A percentile compares a stretch with the other conserved stretches of the same genome.
Conservation (phyloP, 805 yeast genomes). For the Dipodascus albidus region DNA sequence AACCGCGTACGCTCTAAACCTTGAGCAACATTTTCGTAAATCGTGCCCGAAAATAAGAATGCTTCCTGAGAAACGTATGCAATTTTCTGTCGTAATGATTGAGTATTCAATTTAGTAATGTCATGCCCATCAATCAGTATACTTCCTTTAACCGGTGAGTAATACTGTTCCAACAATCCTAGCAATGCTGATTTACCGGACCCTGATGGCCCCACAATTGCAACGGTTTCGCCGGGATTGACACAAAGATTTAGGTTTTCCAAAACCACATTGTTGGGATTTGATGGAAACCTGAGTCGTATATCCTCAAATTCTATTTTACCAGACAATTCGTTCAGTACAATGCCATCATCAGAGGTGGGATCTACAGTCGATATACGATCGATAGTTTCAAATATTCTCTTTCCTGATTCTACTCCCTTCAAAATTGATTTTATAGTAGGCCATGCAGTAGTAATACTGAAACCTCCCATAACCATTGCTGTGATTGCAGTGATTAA, state of each 20-base stretch:
- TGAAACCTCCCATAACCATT: slow-evolving; percentile 20
- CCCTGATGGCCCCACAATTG: slow-evolving; percentile 90
- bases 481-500: slow-evolving; percentile 14
- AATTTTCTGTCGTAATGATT: slow-evolving; percentile 55
- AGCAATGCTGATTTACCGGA: slow-evolving; percentile 84
- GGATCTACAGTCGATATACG: slow-evolving; percentile 20
- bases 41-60: slow-evolving; percentile 76
- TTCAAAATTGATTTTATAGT: slow-evolving; percentile 15
- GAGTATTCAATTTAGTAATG: slow-evolving; percentile 55
- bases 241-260: slow-evolving; percentile 61
- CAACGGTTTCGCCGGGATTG: slow-evolving; percentile 80
- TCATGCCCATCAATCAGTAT: slow-evolving; percentile 76
- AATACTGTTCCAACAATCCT: slow-evolving; percentile 72
- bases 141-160: slow-evolving; percentile 62
- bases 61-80: slow-evolving; percentile 94
- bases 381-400: slow-evolving; percentile 24
- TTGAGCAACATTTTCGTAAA: slow-evolving; percentile 71
- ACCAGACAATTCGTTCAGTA: slow-evolving; percentile 28
- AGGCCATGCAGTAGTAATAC: slow-evolving; percentile 21
- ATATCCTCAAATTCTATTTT: slow-evolving; percentile 74
- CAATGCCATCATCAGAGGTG: slow-evolving; percentile 12
- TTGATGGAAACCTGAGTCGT: slow-evolving; percentile 64
- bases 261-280: slow-evolving; percentile 68
- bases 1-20: slow-evolving; percentile 66
- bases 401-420: slow-evolving; percentile 23